Percentiles rank a stretch among this genome's conserved stretches.
These are phyloP conservation scores for Astragalus membranaceus DNA, from an alignment of 306 rosid species.

Conservation along the genomic window DNA sequence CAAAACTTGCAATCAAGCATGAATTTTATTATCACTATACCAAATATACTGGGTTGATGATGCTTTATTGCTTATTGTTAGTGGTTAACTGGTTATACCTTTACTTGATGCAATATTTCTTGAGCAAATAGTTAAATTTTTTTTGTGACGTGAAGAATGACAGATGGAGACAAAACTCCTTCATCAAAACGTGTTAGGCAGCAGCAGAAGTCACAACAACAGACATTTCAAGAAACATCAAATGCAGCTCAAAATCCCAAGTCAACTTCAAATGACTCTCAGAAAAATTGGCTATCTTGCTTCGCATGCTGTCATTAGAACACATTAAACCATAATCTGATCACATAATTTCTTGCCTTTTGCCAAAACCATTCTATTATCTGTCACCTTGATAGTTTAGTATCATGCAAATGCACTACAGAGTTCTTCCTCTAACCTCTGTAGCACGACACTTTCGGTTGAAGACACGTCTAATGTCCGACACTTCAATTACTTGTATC, in stretches of 20 bases:
- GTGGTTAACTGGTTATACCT: background rate
- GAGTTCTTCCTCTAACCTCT: no score
- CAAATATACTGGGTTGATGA: background rate
- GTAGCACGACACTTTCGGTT: no score
- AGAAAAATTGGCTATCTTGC: constrained; percentile 47
- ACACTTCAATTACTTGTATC: no score
- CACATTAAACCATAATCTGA: background rate
- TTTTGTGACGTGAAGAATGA: constrained; percentile 38
- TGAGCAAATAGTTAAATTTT: constrained; percentile 23
- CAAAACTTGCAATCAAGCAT: no score
- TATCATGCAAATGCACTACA: background rate
- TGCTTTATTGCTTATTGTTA: background rate
- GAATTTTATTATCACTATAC: background rate
- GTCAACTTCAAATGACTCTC: background rate
- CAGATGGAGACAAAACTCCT: constrained; percentile 30
- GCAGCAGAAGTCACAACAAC: background rate
- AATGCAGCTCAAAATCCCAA: constrained; percentile 17
- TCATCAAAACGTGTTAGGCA: constrained; percentile 26
- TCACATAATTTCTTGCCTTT: background rate
- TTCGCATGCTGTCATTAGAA: constrained; percentile 43
- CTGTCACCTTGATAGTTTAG: background rate
- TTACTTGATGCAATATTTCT: background rate
- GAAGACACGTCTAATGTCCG: no score
- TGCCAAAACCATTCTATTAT: background rate
- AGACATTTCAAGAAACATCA: constrained; percentile 17